Percentiles rank a stretch among this genome's conserved stretches.
These are phyloP conservation scores for Penicillium janthinellum DNA, from an alignment of 2,329 filamentous ascomycete genomes.

Conservation along the genomic window DNA sequence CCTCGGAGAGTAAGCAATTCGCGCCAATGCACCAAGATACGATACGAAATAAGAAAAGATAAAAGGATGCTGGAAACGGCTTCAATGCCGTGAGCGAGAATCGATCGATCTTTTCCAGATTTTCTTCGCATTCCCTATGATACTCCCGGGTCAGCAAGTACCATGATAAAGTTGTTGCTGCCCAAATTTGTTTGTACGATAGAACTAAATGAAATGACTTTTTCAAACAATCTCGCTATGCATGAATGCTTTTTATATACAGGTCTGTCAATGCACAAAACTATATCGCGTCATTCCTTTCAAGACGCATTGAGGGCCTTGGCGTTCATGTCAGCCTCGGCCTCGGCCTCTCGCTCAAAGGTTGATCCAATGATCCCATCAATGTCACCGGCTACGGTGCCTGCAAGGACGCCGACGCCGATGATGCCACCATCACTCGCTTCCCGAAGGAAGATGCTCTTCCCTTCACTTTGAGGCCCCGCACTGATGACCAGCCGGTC, in stretches of 20 bases:
- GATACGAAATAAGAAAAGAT: conserved; percentile 1
- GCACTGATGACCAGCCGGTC: conserved; percentile 52
- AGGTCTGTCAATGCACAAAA: not conserved
- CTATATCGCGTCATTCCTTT: not conserved
- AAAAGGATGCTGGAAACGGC: not conserved
- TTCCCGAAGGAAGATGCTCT: conserved; percentile 52
- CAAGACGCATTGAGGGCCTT: not conserved
- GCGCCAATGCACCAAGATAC: not conserved
- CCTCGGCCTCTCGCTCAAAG: conserved; percentile 10
- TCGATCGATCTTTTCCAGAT: not conserved
- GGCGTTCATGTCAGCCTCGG: not conserved
- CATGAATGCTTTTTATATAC: not conserved
- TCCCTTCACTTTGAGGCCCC: conserved; percentile 47
- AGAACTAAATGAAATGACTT: conserved; percentile 7
- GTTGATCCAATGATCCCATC: conserved; percentile 29
- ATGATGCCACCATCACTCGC: conserved; percentile 55
- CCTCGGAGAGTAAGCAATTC: not conserved
- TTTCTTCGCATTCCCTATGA: not conserved
- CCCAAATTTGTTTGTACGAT: conserved; percentile 19
- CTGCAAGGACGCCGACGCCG: conserved; percentile 55
- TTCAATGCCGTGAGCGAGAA: not conserved
- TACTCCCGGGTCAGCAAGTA: not conserved
- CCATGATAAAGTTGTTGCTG: not conserved
- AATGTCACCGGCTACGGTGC: conserved; percentile 42
- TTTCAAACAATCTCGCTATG: not conserved